Evolutionary conservation across 805 yeast genomes (phyloP), one percentile per base, ranked within the genome.

Genomic region (Candida vaughaniae): DNA sequence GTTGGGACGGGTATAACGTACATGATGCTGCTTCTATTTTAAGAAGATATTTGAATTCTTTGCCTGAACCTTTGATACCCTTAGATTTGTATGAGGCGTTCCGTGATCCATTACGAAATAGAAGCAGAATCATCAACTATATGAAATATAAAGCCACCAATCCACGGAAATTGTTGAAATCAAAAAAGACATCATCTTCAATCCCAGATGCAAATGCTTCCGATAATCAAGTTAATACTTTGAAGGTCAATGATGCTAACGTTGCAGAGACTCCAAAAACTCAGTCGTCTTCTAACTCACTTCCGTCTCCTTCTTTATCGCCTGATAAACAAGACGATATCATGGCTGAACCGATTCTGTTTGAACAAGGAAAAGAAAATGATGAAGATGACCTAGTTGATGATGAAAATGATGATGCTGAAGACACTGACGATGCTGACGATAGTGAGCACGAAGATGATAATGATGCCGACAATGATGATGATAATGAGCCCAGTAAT

Each of bases 11-110:
- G 0, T 93, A 79, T 62, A 87, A 89, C 1, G 97, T 91, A 9
- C 99, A 93, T 63, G 99, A 93, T 60, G 97, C 96, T 1, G 95
- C 98, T 2, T 85, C 93, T 14, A 70, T 93, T 16, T 74, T 93
- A 40, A 75, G 98, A 56, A 71, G 99, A 39, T 93, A 77, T 57
- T 70, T 93, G 44, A 88, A 89, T 53, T 81, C 88, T 30, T 72
- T 93, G 38, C 95, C 96, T 1, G 98, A 93, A 53, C 98, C 98
- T 0, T 71, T 93, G 38, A 80, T 93, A 15, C 96, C 98, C 1
- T 66, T 87, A 23, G 73, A 73, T 3, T 62, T 78, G 42, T 93
- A 91, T 58, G 87, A 85, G 47, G 68, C 69, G 18, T 93, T 91
- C 55, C 73, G 98, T 51, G 78, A 74, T 25, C 95, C 95, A 4